Evolutionary conservation across 202 grass and related monocot species (phyloP).

Genomic region (Schoenoplectus tabernaemontani): DNA sequence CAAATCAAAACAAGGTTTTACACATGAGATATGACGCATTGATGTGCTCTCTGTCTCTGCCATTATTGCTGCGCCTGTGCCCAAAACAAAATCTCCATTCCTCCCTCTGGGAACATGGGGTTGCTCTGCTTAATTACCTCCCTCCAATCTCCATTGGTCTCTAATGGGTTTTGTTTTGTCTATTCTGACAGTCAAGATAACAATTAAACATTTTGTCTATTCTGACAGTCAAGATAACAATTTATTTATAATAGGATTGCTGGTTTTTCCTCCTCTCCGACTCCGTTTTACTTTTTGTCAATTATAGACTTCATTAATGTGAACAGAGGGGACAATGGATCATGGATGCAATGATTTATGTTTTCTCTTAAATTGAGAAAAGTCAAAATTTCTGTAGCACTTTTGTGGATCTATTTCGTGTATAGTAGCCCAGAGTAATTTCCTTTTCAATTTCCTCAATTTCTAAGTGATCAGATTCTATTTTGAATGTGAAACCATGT

Average conservation of each 20-base stretch:
- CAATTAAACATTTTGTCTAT: no score
- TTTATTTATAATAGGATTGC: background rate
- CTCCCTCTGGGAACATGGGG: no score
- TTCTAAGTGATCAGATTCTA: no score
- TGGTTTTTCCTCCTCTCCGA: background rate
- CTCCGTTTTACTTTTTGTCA: background rate
- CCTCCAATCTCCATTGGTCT: no score
- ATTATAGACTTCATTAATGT: background rate
- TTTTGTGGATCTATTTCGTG: no score
- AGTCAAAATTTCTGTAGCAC: background rate
- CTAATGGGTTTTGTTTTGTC: no score
- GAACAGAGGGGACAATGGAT: background rate
- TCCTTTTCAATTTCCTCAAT: background rate
- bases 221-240: no score
- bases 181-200: no score
- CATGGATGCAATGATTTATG: background rate
- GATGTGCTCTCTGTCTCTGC: background rate
- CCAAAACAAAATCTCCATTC: conserved; percentile 1
- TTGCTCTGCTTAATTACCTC: no score
- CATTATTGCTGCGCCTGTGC: background rate
- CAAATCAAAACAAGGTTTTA: conserved; percentile 10
- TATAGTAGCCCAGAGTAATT: no score
- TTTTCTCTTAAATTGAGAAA: background rate
- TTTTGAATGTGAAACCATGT: no score
- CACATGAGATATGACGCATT: background rate